Conservation (phyloP, 2,329 filamentous ascomycete species). For the Sporothrix pallida region DNA sequence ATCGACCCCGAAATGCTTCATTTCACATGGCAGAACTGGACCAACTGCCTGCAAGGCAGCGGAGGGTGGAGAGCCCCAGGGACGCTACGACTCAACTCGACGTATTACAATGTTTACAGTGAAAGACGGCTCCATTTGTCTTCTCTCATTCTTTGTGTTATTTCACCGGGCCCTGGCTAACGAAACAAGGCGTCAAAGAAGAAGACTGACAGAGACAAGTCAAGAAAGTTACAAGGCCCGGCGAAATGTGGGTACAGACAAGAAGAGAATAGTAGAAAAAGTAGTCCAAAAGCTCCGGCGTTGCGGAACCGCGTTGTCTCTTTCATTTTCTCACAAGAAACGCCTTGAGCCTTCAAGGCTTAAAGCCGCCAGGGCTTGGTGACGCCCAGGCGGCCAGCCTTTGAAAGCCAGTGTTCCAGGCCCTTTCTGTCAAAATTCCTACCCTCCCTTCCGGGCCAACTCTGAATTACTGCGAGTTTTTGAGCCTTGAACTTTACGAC, state of each 20-base stretch:
- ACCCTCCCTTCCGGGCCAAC: neutral
- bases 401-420: neutral
- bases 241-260: neutral
- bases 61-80: neutral
- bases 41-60: neutral
- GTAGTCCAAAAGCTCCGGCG: neutral
- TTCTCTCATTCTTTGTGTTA: neutral
- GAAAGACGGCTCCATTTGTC: no score
- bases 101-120: no score
- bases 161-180: constrained; percentile 19
- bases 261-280: neutral
- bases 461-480: constrained; percentile 2
- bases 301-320: constrained; percentile 13
- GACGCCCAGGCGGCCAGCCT: neutral
- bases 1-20: neutral
- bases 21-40: neutral
- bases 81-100: no score
- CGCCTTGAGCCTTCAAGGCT: neutral
- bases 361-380: neutral
- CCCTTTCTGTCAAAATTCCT: neutral
- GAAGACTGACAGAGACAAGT: neutral
- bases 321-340: no score
- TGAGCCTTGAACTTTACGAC: neutral
- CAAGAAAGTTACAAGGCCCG: no score
- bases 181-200: neutral